phyloP scores from a whole-genome alignment of 495 filamentous ascomycete species.

The Trypethelium eluteriae region DNA sequence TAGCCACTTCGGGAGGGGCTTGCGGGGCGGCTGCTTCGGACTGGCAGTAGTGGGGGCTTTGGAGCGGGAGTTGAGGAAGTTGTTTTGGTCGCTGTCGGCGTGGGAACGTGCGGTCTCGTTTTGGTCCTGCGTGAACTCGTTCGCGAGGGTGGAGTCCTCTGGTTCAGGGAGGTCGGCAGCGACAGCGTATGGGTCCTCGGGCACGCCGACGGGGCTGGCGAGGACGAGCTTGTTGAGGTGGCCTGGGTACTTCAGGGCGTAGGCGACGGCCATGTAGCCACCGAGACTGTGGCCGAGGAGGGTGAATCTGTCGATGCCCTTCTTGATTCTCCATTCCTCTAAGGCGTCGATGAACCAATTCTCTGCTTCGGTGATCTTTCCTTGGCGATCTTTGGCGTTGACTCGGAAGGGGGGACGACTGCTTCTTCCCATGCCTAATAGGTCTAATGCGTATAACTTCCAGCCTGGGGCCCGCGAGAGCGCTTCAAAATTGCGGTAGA shows the following conservation, averaged over 20 bases:
- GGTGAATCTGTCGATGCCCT: slow-evolving; percentile 86
- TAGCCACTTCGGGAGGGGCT: slow-evolving; percentile 73
- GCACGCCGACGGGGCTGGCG: slow-evolving; percentile 87
- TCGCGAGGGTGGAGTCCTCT: slow-evolving; percentile 55
- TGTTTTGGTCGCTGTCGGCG: slow-evolving; percentile 49
- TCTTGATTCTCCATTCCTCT: slow-evolving; percentile 86
- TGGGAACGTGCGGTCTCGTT: slow-evolving; percentile 27
- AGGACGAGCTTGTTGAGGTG: slow-evolving; percentile 91
- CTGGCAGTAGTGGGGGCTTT: slow-evolving; percentile 31
- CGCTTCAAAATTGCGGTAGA: slow-evolving; percentile 94
- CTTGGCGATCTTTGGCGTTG: slow-evolving; percentile 68
- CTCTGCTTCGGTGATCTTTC: slow-evolving; percentile 83
- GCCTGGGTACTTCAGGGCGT: slow-evolving; percentile 92
- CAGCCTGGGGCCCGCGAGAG: slow-evolving; percentile 69
- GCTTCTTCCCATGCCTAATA: slow-evolving; percentile 91
- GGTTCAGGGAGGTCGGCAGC: slow-evolving; percentile 73
- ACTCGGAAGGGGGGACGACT: slow-evolving; percentile 76
- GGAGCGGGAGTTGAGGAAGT: slow-evolving; percentile 48
- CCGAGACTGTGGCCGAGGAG: slow-evolving; percentile 88
- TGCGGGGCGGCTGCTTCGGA: slow-evolving; percentile 39
- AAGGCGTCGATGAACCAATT: slow-evolving; percentile 93
- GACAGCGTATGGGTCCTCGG: slow-evolving; percentile 88
- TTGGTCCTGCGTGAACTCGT: slow-evolving; percentile 72
- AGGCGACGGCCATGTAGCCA: slow-evolving; percentile 88
- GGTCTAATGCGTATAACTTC: slow-evolving; percentile 85